phyloP scores from a whole-genome alignment of 2,329 filamentous ascomycete genomes.

The Capronia epimyces region DNA sequence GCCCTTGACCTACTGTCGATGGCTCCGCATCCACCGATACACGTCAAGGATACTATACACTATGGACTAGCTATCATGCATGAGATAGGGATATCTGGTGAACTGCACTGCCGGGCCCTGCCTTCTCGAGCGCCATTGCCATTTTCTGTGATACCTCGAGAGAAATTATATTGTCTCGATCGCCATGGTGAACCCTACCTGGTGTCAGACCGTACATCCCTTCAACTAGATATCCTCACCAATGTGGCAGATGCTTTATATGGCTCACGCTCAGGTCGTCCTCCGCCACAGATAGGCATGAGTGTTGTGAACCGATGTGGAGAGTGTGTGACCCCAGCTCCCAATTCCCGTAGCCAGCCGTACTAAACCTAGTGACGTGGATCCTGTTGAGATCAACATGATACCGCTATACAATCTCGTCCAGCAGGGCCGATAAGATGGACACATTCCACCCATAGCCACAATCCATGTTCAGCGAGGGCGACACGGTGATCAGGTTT shows the following conservation, averaged over 20 bases:
- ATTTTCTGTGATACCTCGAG: conserved; percentile 15
- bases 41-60: conserved; percentile 17
- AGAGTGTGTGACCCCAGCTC: conserved; percentile 17
- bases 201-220: too few species aligned
- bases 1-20: conserved; percentile 8
- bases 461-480: conserved; percentile 18
- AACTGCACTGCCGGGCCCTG: conserved; percentile 11
- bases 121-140: conserved; percentile 14
- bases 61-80: conserved; percentile 21
- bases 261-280: conserved; percentile 8
- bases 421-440: conserved; percentile 18
- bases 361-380: conserved; percentile 23
- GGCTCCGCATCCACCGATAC: conserved; percentile 18
- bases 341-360: conserved; percentile 23
- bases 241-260: conserved; percentile 23
- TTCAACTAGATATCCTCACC: conserved; percentile 10
- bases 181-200: conserved; percentile 18
- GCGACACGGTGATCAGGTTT: conserved; percentile 22
- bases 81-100: conserved; percentile 15
- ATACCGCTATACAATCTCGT: conserved; percentile 20
- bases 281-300: conserved; percentile 19
- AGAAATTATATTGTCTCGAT: conserved; percentile 18
- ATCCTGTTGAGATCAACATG: conserved; percentile 17
- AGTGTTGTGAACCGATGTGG: conserved; percentile 18
- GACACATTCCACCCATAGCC: conserved; percentile 22